Base-by-base conservation (phyloP, 768 basidiomycete genomes). In the Hypholoma fasciculare region DNA sequence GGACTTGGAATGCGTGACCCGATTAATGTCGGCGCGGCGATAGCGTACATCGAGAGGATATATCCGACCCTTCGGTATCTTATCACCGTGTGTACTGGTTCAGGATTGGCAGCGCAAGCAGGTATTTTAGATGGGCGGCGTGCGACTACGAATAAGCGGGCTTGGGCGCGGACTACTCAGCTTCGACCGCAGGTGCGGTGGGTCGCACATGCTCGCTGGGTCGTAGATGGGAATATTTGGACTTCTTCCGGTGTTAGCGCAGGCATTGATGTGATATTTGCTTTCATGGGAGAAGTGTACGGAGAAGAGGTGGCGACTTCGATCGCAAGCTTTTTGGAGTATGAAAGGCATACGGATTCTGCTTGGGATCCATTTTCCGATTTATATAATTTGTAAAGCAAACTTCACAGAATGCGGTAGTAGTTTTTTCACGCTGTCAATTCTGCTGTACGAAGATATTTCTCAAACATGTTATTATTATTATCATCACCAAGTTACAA, bases 211-310 rank as follows among this genome's bases (percentile, higher is more conserved):
- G 81, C 80, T 7, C 69, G 80, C 13, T 82, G 79, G 80, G 78
- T 81, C 0, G 74, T 73, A 1, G 76, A 79, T 62, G 79, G 75
- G 8, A 81, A 81, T 57, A 67, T 80, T 19, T 82, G 79, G 78
- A 77, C 78, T 4, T 75, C 77, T 6, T 79, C 79, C 0, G 81
- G 81, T 0, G 74, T 82, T 27, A 76, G 71, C 53, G 78, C 80
- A 30, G 79, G 79, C n/a, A 69, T 74, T 19, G 77, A 79, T 62
- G 65, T 69, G 14, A 71, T 65, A 12, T 71, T 78, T 52, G 75
- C 72, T 9, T 75, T 73, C 63, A 71, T 77, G 39, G 70, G 59
- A 23, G 60, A 72, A 51, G 64, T 76, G 38, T 76, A 76, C 66
- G 79, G 77, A 23, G 59, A 66, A 46, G 67, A 73, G 23, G 60